Evolutionary conservation across 768 basidiomycete genomes (phyloP), one percentile per base, ranked within the genome.

Genomic region (Arthromyces matolae): DNA sequence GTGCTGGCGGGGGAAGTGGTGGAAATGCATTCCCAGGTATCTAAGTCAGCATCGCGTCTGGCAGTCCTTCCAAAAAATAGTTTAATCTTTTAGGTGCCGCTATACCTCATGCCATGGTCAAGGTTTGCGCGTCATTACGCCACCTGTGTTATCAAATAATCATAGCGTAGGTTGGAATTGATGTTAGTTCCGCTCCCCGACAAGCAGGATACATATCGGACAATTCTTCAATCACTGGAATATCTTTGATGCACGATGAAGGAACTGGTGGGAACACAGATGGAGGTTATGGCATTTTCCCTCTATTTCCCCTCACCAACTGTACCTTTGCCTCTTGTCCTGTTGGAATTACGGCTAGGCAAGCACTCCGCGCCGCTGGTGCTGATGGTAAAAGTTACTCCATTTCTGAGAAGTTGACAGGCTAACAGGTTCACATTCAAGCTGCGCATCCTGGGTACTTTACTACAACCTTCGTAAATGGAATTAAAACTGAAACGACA

Each of bases 231-330:
- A 71, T 69, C 25, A 67, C 67, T 41, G 75, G 75, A 0, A 75
- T 78, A 22, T 76, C 75, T 13, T 61, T 77, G 27, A 73, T 77
- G 71, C 77, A 78, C 45, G 76, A 78, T 47, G 77, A 78, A 59
- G 77, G 77, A 1, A 78, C 76, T 1, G 76, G 76, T 14, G 76
- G 76, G n/a, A 77, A 77, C 47, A 69, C 71, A 3, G 60, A 69
- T 47, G 75, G 76, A 16, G 76, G 76, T 19, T 77, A 75, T 42
- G 76, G 76, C n/a, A 66, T 75, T 33, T 78, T 77, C 47, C 76
- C 77, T 3, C 60, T 78, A 4, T 77, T 77, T 46, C 76, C 77
- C 4, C 60, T 77, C 6, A 63, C 56, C 0, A 66, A 66, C 52
- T 77, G 74, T 52, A 52, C 53, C 22, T 76, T 76, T 43, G 44